Evolutionary conservation across 495 filamentous ascomycete species (phyloP).

Genomic region (Penicillium antarcticum): DNA sequence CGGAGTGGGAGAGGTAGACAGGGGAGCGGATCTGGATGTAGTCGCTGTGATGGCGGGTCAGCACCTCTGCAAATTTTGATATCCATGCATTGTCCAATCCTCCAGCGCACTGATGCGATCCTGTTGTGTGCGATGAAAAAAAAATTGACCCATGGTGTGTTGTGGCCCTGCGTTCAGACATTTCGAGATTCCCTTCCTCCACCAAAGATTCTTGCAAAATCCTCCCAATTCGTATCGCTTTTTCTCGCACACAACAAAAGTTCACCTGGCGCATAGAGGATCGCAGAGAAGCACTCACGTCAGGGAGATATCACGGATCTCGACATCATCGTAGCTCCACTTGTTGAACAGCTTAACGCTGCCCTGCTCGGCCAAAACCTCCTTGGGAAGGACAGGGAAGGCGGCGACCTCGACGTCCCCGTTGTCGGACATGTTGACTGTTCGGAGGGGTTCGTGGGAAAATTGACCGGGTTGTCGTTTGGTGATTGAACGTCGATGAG

Average conservation of each 20-base stretch:
- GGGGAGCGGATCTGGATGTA: constrained; percentile 99
- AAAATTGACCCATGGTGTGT: neutral
- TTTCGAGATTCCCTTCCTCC: neutral
- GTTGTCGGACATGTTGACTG: constrained; percentile 85
- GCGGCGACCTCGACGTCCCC: constrained; percentile 87
- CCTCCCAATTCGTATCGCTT: neutral
- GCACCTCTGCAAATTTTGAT: constrained; percentile 8
- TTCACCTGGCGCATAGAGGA: constrained; percentile 13
- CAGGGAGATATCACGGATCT: constrained; percentile 98
- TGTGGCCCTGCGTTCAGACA: constrained; percentile 1
- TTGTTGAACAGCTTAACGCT: constrained; percentile 97
- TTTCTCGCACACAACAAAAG: constrained; percentile 16
- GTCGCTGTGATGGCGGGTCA: constrained; percentile 59
- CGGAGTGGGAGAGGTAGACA: constrained; percentile 98
- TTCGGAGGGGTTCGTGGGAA: constrained; percentile 41
- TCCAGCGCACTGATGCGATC: neutral
- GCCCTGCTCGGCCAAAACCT: constrained; percentile 85
- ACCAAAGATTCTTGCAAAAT: constrained; percentile 8
- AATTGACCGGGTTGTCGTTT: constrained; percentile 44
- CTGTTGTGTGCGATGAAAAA: constrained; percentile 5
- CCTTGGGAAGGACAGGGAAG: constrained; percentile 88
- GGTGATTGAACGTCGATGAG: constrained; percentile 28
- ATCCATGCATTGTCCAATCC: neutral
- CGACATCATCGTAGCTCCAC: constrained; percentile 98
- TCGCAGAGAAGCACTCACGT: constrained; percentile 68